These are phyloP conservation scores for Vaccinium myrtillus DNA, from an alignment of 148 eudicot species.

Conservation along the genomic window DNA sequence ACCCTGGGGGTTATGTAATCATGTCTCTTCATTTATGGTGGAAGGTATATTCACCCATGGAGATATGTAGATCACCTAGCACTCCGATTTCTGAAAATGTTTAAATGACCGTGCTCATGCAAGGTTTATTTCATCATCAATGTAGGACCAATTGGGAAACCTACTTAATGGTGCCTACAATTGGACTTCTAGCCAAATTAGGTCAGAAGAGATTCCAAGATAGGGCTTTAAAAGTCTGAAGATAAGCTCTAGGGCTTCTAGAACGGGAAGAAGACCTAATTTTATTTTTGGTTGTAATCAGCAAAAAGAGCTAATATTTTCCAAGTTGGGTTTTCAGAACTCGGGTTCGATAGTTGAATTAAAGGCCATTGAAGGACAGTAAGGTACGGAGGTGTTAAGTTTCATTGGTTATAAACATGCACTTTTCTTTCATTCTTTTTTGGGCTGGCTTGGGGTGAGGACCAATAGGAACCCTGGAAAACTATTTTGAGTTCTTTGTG, in stretches of 20 bases:
- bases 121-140: background rate
- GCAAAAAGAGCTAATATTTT: background rate
- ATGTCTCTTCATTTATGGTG: background rate
- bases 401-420: background rate
- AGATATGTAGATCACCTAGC: background rate
- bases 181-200: background rate
- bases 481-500: background rate
- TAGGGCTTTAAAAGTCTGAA: background rate
- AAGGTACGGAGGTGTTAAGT: background rate
- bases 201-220: background rate
- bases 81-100: slow-evolving; percentile 1
- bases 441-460: background rate
- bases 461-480: background rate
- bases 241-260: background rate
- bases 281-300: background rate
- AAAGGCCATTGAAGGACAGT: slow-evolving; percentile 3
- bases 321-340: background rate
- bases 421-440: background rate
- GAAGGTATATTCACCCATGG: background rate
- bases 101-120: background rate
- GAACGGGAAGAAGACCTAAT: background rate
- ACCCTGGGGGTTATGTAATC: background rate
- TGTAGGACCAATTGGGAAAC: background rate
- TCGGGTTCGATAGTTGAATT: background rate
- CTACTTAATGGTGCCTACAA: background rate